phyloP scores from a whole-genome alignment of 345 rosid species.

The Chamaenerion angustifolium region DNA sequence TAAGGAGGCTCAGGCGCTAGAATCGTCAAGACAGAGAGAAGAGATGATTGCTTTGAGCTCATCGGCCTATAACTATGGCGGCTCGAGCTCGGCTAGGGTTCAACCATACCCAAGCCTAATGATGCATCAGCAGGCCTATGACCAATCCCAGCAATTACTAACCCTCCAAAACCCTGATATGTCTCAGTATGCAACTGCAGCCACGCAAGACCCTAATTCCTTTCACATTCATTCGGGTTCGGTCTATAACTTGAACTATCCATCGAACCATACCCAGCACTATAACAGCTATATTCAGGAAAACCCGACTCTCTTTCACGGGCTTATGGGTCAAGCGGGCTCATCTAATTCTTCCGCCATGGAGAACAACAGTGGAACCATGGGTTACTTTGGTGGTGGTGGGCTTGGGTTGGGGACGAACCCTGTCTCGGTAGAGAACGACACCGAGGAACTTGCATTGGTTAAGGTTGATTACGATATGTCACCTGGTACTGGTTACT shows the following conservation, averaged over 20 bases:
- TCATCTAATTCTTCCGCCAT: constrained; percentile 19
- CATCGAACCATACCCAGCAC: constrained; percentile 34
- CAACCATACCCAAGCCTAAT: constrained; percentile 49
- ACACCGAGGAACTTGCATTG: constrained; percentile 39
- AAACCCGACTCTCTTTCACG: constrained; percentile 60
- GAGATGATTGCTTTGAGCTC: constrained; percentile 82
- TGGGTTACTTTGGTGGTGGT: constrained; percentile 44
- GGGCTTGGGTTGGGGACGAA: constrained; percentile 41
- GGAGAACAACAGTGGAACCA: constrained; percentile 10
- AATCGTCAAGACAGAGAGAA: constrained; percentile 65
- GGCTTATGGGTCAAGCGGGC: constrained; percentile 37
- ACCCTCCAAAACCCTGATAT: constrained; percentile 64
- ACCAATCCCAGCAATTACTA: no score
- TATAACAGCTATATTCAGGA: constrained; percentile 59
- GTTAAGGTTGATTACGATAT: constrained; percentile 89
- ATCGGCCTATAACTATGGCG: constrained; percentile 4
- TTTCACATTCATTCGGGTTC: constrained; percentile 30
- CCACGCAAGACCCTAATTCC: constrained; percentile 39
- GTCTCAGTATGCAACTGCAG: constrained; percentile 36
- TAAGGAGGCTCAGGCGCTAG: constrained; percentile 96
- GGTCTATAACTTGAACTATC: constrained; percentile 23
- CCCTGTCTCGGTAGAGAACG: constrained; percentile 28
- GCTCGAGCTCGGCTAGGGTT: constrained; percentile 12
- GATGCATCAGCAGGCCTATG: constrained; percentile 49
- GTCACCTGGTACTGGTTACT: constrained; percentile 46